Evolutionary conservation across 371 early-diverging fungal species (phyloP).

Genomic region (Rhizopus sp.): DNA sequence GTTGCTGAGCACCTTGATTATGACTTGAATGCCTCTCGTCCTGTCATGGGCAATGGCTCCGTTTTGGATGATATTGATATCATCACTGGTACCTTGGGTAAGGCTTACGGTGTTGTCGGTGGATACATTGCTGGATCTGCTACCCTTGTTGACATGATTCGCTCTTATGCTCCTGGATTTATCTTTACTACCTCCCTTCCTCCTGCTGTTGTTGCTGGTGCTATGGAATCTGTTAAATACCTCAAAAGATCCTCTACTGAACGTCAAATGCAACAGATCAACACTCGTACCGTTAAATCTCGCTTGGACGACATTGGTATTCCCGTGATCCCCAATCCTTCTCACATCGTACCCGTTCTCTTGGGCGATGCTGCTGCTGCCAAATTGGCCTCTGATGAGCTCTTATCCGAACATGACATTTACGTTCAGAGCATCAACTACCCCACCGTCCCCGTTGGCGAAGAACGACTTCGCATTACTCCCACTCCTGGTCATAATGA

Average conservation of each 20-base stretch:
- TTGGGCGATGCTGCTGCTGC: conserved; percentile 95
- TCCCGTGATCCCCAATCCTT: conserved; percentile 97
- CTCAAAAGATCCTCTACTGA: conserved; percentile 82
- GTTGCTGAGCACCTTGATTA: conserved; percentile 95
- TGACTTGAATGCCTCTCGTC: conserved; percentile 60
- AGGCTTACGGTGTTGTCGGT: conserved; percentile 97
- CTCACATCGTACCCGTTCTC: conserved; percentile 97
- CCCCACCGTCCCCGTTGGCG: conserved; percentile 94
- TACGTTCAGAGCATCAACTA: conserved; percentile 98
- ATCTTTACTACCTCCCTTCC: conserved; percentile 99
- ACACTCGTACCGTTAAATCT: conserved; percentile 85
- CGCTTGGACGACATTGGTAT: conserved; percentile 83
- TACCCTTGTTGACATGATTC: conserved; percentile 91
- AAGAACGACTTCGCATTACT: conserved; percentile 97
- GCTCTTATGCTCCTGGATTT: conserved; percentile 98
- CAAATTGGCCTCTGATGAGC: conserved; percentile 90
- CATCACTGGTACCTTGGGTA: conserved; percentile 97
- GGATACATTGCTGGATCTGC: conserved; percentile 96
- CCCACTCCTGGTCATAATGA: conserved; percentile 93
- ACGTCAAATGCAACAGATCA: conserved; percentile 89
- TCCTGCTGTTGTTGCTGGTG: conserved; percentile 91
- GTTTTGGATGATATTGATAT: conserved; percentile 94
- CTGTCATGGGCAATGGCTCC: conserved; percentile 57
- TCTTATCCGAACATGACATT: conserved; percentile 85
- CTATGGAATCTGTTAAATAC: conserved; percentile 89